Evolutionary conservation across 371 early-diverging fungal species (phyloP).

Genomic region (Chytridium lagenaria): DNA sequence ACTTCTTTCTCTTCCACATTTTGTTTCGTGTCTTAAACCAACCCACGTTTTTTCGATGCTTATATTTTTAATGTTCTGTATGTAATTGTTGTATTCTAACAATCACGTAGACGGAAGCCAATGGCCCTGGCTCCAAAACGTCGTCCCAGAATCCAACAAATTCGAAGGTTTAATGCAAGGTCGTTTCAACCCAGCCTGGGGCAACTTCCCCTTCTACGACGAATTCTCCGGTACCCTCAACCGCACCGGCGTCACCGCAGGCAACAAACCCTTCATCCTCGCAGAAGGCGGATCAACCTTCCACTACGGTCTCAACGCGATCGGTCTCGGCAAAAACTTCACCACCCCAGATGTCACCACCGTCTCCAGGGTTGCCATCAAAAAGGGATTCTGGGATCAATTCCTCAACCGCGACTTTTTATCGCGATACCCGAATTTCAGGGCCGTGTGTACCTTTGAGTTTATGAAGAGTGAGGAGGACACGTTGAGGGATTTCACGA

Average conservation of each 20-base stretch:
- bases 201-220: slow-evolving; percentile 46
- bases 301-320: slow-evolving; percentile 11
- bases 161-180: slow-evolving; percentile 41
- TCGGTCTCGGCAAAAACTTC: not conserved
- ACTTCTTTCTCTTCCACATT: no score
- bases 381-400: slow-evolving; percentile 44
- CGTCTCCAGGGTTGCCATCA: slow-evolving; percentile 27
- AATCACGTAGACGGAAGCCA: slow-evolving; percentile 26
- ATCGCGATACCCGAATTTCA: slow-evolving; percentile 35
- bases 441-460: slow-evolving; percentile 40
- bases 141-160: slow-evolving; percentile 28
- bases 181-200: slow-evolving; percentile 28
- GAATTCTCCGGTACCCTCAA: slow-evolving; percentile 44
- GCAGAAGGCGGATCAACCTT: slow-evolving; percentile 47
- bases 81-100: no score
- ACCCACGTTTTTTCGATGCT: no score
- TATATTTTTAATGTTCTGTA: no score
- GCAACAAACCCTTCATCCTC: slow-evolving; percentile 53
- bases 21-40: no score
- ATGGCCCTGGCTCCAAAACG: slow-evolving; percentile 45
- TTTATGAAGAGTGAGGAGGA: slow-evolving; percentile 43
- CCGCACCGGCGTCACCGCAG: slow-evolving; percentile 26
- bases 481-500: slow-evolving; percentile 24
- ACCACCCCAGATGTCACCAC: not conserved
- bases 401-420: slow-evolving; percentile 35